phyloP scores from a whole-genome alignment of 805 yeast species.

The Tetrapisispora fleetii region DNA sequence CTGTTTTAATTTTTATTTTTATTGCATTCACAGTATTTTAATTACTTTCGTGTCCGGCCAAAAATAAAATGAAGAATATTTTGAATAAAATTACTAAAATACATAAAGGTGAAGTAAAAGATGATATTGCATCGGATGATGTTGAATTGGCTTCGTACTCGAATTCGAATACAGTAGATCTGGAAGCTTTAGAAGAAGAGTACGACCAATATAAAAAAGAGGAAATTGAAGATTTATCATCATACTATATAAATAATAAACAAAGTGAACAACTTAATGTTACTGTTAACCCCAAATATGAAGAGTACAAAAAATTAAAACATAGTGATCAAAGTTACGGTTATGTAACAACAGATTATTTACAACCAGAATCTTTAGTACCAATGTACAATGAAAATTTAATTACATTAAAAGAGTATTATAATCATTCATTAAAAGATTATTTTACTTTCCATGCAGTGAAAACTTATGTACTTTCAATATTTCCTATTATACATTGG shows the following conservation, averaged over 20 bases:
- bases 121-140: neutral
- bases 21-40: too few relatives aligned
- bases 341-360: neutral
- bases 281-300: neutral
- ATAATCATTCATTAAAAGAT: slow-evolving; percentile 12
- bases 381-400: slow-evolving; percentile 14
- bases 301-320: slow-evolving; percentile 1
- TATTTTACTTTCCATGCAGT: slow-evolving; percentile 29
- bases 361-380: neutral
- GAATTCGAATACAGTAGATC: neutral
- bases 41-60: too few relatives aligned
- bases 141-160: neutral
- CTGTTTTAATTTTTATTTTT: too few relatives aligned
- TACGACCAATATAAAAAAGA: slow-evolving; percentile 1
- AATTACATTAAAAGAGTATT: slow-evolving; percentile 16
- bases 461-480: slow-evolving; percentile 42
- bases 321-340: slow-evolving; percentile 1
- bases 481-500: slow-evolving; percentile 82
- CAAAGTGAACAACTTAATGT: neutral
- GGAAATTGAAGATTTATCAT: neutral
- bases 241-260: neutral
- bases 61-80: too few relatives aligned
- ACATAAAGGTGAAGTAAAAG: neutral
- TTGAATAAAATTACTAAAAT: neutral
- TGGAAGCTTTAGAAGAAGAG: slow-evolving; percentile 1